Conservation (phyloP, 2,329 filamentous ascomycete species). For the Bipolaris cookei region DNA sequence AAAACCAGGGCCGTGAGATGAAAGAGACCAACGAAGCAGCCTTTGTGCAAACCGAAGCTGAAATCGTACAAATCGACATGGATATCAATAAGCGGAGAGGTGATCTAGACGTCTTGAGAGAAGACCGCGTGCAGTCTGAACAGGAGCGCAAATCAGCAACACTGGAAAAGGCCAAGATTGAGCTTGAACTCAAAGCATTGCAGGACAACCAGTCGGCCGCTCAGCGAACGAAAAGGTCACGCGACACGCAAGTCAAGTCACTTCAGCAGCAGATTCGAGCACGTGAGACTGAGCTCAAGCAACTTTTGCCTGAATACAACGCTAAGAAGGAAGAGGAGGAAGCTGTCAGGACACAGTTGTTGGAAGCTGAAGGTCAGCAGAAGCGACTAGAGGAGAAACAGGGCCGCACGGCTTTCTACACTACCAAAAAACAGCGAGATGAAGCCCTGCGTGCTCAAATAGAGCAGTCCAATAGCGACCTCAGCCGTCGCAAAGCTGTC, state of each 20-base stretch:
- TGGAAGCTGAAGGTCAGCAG: slow-evolving; percentile 75
- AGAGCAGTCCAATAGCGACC: slow-evolving; percentile 74
- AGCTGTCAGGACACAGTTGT: slow-evolving; percentile 72
- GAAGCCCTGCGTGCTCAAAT: slow-evolving; percentile 81
- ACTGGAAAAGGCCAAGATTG: slow-evolving; percentile 80
- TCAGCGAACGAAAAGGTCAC: slow-evolving; percentile 73
- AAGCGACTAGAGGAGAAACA: slow-evolving; percentile 91
- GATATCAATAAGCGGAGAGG: slow-evolving; percentile 82
- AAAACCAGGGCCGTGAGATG: slow-evolving; percentile 82
- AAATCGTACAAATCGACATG: slow-evolving; percentile 75
- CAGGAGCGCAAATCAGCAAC: slow-evolving; percentile 85
- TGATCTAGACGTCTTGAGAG: slow-evolving; percentile 80
- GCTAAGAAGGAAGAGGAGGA: slow-evolving; percentile 75
- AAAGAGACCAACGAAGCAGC: slow-evolving; percentile 80
- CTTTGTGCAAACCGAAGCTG: slow-evolving; percentile 79
- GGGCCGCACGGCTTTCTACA: slow-evolving; percentile 84
- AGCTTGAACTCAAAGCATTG: slow-evolving; percentile 82
- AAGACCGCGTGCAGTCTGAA: slow-evolving; percentile 87
- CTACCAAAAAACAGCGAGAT: slow-evolving; percentile 86
- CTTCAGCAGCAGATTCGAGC: slow-evolving; percentile 76
- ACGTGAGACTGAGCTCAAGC: slow-evolving; percentile 76
- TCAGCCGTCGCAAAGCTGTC: slow-evolving; percentile 83
- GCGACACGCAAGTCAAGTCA: slow-evolving; percentile 72
- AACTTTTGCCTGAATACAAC: slow-evolving; percentile 78
- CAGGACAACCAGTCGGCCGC: slow-evolving; percentile 81